A percentile compares a stretch with the other conserved stretches of the same genome.
phyloP scores from a whole-genome alignment of 148 eudicot genomes.

The Rheum nobile region DNA sequence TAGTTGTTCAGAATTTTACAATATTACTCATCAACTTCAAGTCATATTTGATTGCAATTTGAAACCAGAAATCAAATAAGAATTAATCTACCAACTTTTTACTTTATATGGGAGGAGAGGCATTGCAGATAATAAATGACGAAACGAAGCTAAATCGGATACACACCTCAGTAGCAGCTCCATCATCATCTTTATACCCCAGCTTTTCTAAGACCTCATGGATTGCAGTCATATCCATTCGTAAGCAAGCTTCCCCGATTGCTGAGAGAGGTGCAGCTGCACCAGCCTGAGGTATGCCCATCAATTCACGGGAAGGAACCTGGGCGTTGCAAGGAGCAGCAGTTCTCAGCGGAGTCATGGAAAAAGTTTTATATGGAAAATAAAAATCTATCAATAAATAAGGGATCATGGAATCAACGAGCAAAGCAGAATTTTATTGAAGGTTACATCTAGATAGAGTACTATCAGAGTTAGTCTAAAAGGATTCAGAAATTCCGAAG shows the following conservation, averaged over 20 bases:
- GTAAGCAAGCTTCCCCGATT: slow-evolving; percentile 85
- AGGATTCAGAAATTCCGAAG: background rate
- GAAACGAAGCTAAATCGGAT: slow-evolving; percentile 1
- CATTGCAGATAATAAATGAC: background rate
- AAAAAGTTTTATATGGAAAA: background rate
- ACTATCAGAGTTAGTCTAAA: background rate
- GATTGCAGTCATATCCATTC: slow-evolving; percentile 88
- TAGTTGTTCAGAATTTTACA: background rate
- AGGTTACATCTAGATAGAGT: background rate
- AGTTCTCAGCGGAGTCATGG: background rate
- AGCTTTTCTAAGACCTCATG: slow-evolving; percentile 67
- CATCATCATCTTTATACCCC: slow-evolving; percentile 94
- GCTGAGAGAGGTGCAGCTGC: slow-evolving; percentile 48
- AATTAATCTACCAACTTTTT: too few relatives aligned
- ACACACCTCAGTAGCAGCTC: slow-evolving; percentile 94
- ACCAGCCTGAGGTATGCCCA: slow-evolving; percentile 65
- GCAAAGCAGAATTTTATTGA: too few relatives aligned
- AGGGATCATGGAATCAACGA: background rate
- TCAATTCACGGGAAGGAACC: slow-evolving; percentile 79
- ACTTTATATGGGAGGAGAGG: background rate
- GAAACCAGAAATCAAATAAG: too few relatives aligned
- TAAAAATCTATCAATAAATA: background rate
- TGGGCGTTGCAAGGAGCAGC: slow-evolving; percentile 14
- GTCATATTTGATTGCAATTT: too few relatives aligned
- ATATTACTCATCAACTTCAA: background rate